phyloP scores from a whole-genome alignment of 2,329 filamentous ascomycete species.

The Aspergillus sp. region DNA sequence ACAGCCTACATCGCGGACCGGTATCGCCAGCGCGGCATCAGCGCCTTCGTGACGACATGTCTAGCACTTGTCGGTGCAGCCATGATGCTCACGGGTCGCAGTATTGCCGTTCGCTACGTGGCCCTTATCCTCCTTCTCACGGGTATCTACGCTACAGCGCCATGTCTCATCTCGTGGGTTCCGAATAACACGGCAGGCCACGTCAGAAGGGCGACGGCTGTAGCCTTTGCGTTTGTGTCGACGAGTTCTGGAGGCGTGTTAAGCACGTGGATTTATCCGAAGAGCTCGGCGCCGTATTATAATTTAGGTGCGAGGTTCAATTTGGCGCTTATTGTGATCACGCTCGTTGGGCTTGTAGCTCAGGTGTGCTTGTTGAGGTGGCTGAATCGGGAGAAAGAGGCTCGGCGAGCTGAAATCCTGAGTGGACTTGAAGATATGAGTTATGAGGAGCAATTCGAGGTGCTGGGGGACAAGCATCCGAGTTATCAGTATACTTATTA shows the following conservation, averaged over 20 bases:
- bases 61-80: constrained; percentile 17
- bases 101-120: constrained; percentile 6
- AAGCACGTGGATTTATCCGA: constrained; percentile 16
- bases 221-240: constrained; percentile 12
- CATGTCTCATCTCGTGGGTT: constrained; percentile 14
- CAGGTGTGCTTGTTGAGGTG: constrained; percentile 9
- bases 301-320: constrained; percentile 9
- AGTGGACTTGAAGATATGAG: constrained; percentile 7
- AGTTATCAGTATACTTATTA: constrained; percentile 17
- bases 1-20: constrained; percentile 30
- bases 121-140: constrained; percentile 12
- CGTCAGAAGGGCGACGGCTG: constrained; percentile 4
- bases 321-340: constrained; percentile 7
- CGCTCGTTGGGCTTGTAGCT: constrained; percentile 4
- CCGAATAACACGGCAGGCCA: constrained; percentile 15
- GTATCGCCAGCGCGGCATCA: constrained; percentile 27
- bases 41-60: constrained; percentile 19
- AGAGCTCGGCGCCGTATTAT: constrained; percentile 13
- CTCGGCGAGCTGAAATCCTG: not conserved
- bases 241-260: constrained; percentile 12
- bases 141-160: constrained; percentile 11
- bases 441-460: constrained; percentile 10
- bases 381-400: constrained; percentile 11
- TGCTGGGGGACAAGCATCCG: constrained; percentile 16
- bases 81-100: constrained; percentile 4